Base-by-base conservation (phyloP, 768 basidiomycete species). In the Lentinula sp. region DNA sequence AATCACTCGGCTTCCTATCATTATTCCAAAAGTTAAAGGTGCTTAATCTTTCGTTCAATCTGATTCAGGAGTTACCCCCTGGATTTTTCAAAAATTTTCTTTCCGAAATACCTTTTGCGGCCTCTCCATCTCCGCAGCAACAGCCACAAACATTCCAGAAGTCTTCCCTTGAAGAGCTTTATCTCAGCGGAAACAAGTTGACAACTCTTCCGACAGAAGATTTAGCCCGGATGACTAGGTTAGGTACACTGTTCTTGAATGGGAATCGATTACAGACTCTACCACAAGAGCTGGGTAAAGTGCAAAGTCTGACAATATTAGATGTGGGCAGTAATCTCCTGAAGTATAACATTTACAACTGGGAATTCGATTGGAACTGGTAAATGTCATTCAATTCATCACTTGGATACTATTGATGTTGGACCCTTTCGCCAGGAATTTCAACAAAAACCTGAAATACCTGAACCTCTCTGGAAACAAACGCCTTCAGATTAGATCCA, bases 311-410 rank as follows among this genome's bases (percentile, higher is more conserved):
- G 68, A 83, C 80, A 57, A 84, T 90, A 36, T 79, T 99, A 66
- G 97, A 99, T 69, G 95, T 91, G 4, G 95, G 97, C 6, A 95
- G 89, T 71, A 99, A 99, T 71, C 73, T 85, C 57, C 78, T 99
- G 73, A 93, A 91, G 81, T 98, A 98, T 74, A 99, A 98, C 70
- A 94, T 97, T 66, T 91, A 93, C 66, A 99, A 99, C 68, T 95
- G 89, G 89, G 93, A 96, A 71, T 98, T 95, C 72, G 97, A 99
- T 74, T 98, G 95, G 95, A 98, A 99, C 71, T 98, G 97, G 96
- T 96, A 65, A 53, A 85, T 45, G 36, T 13, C 37, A 1, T 20
- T 60, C 46, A 28, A 28, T 28, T 2, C 28, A 28, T 20, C 20
- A 50, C 32, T 8, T 54, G 35, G 33, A 37, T 60, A 6, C 62